These are phyloP conservation scores for Hamamelis virginiana DNA, from an alignment of 164 flowering plant genomes.

Conservation along the genomic window DNA sequence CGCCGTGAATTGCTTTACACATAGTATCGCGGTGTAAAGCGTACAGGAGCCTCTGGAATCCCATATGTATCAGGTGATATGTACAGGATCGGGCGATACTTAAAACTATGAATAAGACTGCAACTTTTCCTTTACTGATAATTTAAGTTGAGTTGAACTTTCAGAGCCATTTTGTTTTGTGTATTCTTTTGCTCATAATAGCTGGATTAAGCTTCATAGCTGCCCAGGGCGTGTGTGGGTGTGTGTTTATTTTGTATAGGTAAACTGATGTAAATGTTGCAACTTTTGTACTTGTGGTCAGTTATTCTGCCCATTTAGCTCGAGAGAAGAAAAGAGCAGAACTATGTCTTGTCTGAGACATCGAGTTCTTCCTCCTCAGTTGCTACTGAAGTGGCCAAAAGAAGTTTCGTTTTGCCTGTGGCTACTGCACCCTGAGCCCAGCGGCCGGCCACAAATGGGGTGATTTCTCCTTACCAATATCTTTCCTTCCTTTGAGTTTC, in stretches of 20 bases:
- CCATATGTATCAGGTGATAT: no score
- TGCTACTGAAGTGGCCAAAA: conserved; percentile 89
- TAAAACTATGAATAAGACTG: no score
- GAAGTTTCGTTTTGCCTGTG: conserved; percentile 96
- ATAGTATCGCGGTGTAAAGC: no score
- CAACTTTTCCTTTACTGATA: neutral
- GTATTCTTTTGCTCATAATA: neutral
- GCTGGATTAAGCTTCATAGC: conserved; percentile 5
- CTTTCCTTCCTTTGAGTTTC: neutral
- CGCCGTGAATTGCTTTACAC: no score
- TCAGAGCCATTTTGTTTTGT: neutral
- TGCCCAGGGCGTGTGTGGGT: neutral
- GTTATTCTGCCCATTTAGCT: conserved; percentile 79
- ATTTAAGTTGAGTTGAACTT: neutral
- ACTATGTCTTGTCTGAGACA: conserved; percentile 90
- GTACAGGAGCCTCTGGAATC: no score
- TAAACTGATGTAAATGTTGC: conserved; percentile 12
- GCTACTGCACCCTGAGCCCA: conserved; percentile 92
- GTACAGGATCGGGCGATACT: no score
- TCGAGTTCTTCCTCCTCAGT: conserved; percentile 89
- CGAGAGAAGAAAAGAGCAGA: conserved; percentile 75
- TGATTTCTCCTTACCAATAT: conserved; percentile 19
- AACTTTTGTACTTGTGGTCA: conserved; percentile 41
- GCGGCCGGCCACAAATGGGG: conserved; percentile 79
- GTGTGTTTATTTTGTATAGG: no score